Evolutionary conservation across 441 rosid genomes (phyloP), one percentile per base, ranked within the genome.

Genomic region (Erodium moschatum): DNA sequence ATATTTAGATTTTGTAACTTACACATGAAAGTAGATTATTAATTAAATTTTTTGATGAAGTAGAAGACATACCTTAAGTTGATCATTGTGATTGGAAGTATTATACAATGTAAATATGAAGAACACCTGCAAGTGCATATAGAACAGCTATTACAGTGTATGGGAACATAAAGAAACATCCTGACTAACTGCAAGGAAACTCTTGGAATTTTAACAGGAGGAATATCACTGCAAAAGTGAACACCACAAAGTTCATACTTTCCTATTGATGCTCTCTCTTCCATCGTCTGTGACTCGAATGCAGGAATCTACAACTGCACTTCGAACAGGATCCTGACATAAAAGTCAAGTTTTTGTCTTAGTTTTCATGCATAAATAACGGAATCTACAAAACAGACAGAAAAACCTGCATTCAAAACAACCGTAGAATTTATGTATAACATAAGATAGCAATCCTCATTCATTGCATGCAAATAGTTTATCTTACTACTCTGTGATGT

Each of bases 241-340:
- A 67, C 9, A 66, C 19, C 21, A 71, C 0, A 64, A 63, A 21
- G 69, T 46, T 63, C 71, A 33, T 82, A 92, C 98, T 85, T 87
- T 90, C 76, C 97, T 82, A 75, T 93, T 85, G 81, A 93, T 85
- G 85, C 83, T 91, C 79, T 89, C 97, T 70, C 98, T 93, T 62
- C 98, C 98, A 66, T 93, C 88, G 81, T 93, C 98, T 10, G 89
- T 81, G 38, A 93, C 97, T n/a, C 98, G 91, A 64, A 93, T 90
- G 78, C 95, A 89, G 13, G 93, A 86, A 78, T 90, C 98, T 65
- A 93, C 78, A 7, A 87, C 79, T 0, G 92, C 96, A 77, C 95
- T 93, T 86, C 91, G 81, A 69, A 84, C 86, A 72, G 86, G 91
- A 72, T 78, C 84, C 98, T 90, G 85, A 67, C 64, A 72, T 5